Conservation (phyloP, 2,329 filamentous ascomycete genomes). For the Fusarium compactum region DNA sequence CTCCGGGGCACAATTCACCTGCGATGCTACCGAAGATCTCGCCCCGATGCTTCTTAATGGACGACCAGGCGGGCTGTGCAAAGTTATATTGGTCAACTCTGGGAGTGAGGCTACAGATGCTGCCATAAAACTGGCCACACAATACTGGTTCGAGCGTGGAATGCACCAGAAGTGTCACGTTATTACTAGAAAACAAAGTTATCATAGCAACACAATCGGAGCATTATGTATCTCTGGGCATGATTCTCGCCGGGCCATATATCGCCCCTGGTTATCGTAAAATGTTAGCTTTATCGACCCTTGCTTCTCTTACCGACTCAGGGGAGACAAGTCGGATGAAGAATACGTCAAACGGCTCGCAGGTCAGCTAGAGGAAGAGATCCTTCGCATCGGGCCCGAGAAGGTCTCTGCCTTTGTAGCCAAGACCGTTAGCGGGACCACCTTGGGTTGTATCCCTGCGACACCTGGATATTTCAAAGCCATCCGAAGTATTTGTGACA, state of each 20-base stretch:
- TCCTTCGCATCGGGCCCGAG: background rate
- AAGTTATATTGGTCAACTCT: constrained; percentile 7
- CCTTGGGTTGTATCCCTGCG: background rate
- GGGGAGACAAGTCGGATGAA: constrained; percentile 41
- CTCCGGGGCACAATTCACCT: constrained; percentile 32
- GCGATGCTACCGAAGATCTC: constrained; percentile 46
- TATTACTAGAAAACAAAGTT: constrained; percentile 57
- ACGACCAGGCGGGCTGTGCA: background rate
- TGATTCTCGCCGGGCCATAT: constrained; percentile 23
- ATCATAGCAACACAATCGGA: constrained; percentile 64
- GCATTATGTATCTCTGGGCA: constrained; percentile 56
- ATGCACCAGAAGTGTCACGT: constrained; percentile 55
- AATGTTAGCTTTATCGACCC: constrained; percentile 43
- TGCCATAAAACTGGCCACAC: background rate
- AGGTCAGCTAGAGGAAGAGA: constrained; percentile 1
- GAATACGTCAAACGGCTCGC: background rate
- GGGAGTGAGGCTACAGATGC: constrained; percentile 5
- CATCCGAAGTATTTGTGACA: constrained; percentile 1
- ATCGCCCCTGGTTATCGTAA: constrained; percentile 26
- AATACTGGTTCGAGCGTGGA: constrained; percentile 58
- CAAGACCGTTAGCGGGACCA: constrained; percentile 11
- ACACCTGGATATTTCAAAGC: background rate
- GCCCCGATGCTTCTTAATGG: constrained; percentile 45
- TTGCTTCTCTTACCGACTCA: constrained; percentile 34
- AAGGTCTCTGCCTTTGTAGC: constrained; percentile 12